These are phyloP conservation scores for Creolimax fragrantissima DNA, from an alignment of 78 protist genomes.

Conservation along the genomic window DNA sequence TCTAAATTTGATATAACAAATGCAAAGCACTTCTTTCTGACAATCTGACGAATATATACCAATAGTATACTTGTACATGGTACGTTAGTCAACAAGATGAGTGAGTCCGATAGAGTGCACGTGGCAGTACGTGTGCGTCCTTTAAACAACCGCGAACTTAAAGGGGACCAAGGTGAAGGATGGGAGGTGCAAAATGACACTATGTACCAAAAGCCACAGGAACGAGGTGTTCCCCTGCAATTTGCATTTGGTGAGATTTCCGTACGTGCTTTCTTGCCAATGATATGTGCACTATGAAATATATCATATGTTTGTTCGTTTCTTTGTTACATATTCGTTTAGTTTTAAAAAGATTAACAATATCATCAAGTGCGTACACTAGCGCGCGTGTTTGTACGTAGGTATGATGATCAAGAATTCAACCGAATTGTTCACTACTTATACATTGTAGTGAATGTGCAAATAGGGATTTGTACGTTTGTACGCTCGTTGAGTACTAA, in stretches of 20 bases:
- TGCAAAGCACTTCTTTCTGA: too few relatives aligned
- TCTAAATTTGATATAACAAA: too few relatives aligned
- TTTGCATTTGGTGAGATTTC: background rate
- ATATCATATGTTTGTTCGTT: background rate
- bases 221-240: background rate
- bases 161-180: background rate
- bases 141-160: background rate
- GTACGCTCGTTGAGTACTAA: too few relatives aligned
- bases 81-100: background rate
- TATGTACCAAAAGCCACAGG: background rate
- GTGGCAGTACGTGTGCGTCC: conserved; percentile 29
- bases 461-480: too few relatives aligned
- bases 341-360: background rate
- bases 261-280: background rate
- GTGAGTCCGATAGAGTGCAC: background rate
- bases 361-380: background rate
- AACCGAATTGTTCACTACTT: too few relatives aligned
- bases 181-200: conserved; percentile 2
- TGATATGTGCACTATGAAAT: background rate
- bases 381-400: background rate
- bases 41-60: too few relatives aligned
- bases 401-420: too few relatives aligned
- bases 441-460: too few relatives aligned
- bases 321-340: background rate
- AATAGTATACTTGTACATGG: too few relatives aligned